Evolutionary conservation across 2,329 filamentous ascomycete species (phyloP), one percentile per base, ranked within the genome.

Genomic region (Pseudocercospora ulei): DNA sequence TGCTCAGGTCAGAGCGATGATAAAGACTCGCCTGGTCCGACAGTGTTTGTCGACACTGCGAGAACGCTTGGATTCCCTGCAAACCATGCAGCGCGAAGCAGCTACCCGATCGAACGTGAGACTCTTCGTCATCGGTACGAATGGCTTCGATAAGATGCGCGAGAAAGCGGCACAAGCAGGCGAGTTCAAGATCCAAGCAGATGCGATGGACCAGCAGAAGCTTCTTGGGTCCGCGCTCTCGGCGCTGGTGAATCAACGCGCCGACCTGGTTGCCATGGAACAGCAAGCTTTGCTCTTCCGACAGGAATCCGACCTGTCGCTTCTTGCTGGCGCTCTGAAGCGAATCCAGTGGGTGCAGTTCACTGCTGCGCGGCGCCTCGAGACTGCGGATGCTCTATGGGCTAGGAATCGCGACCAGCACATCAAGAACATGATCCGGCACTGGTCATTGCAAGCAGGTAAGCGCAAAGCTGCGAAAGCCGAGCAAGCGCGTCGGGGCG

Each of bases 291-390:
- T 61, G 2, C 56, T 60, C 1, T 61, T 73, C 22, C 55, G 65
- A 35, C 64, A 66, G 16, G 62, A 70, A 41, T 67, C 65, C 26
- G 58, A 67, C 3, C 64, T 70, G 7, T 58, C 64, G 14, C 57
- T 66, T 3, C 67, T 71, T 8, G 62, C 63, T 7, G 60, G 59
- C 8, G 64, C 63, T 14, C 59, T 77, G 40, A 72, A 71, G 52
- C 72, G 68, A 50, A 58, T 77, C n/a, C 73, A 71, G 37, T 70
- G 75, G 58, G 67, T 67, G 5, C 60, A 72, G 2, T 77, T 77
- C 58, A 71, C 73, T 25, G 59, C 72, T 3, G 62, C 64, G 14
- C 66, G 67, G 35, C 65, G 65, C 14, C 56, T 63, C 6, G 67
- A 75, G 40, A 73, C 65, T 25, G 71, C 72, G 0, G 61, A 69